Conservation (phyloP, 1,284 basidiomycete genomes). For the Pascua guehoae region DNA sequence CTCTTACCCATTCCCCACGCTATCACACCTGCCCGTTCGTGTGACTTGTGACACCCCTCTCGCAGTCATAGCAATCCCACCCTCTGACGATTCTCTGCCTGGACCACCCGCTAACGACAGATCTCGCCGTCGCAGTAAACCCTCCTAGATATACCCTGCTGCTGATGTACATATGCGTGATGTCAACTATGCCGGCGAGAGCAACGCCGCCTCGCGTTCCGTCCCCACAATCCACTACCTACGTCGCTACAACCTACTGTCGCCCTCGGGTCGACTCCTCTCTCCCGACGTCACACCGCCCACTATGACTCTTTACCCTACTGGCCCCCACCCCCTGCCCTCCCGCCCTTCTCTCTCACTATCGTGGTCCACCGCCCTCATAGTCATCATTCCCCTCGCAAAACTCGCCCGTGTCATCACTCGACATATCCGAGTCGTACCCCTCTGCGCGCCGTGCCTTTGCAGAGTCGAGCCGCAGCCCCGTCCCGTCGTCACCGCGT, state of each 20-base stretch:
- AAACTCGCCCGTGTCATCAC: slow-evolving; percentile 23
- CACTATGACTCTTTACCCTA: neutral
- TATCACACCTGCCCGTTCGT: too few species aligned
- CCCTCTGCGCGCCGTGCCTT: slow-evolving; percentile 20
- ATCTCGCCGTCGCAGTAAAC: slow-evolving; percentile 19
- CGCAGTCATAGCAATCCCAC: too few species aligned
- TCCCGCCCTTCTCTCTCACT: neutral
- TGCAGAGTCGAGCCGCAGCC: slow-evolving; percentile 19
- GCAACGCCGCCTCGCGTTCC: neutral
- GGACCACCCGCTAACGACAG: slow-evolving; percentile 1
- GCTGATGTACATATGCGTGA: slow-evolving; percentile 16
- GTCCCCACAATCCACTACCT: neutral
- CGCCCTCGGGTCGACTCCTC: too few species aligned
- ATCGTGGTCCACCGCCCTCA: slow-evolving; percentile 12
- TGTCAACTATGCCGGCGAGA: neutral
- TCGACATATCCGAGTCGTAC: slow-evolving; percentile 23
- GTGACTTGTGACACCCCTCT: too few species aligned
- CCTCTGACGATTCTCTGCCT: too few species aligned
- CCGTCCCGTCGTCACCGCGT: slow-evolving; percentile 23
- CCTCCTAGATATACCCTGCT: slow-evolving; percentile 1
- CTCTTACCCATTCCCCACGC: too few species aligned
- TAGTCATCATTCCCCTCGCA: slow-evolving; percentile 39
- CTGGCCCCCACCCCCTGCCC: neutral
- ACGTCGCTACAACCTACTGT: neutral
- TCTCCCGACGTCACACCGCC: neutral